Evolutionary conservation across 2,329 filamentous ascomycete species (phyloP).

Genomic region (Nigrograna mackinnonii): DNA sequence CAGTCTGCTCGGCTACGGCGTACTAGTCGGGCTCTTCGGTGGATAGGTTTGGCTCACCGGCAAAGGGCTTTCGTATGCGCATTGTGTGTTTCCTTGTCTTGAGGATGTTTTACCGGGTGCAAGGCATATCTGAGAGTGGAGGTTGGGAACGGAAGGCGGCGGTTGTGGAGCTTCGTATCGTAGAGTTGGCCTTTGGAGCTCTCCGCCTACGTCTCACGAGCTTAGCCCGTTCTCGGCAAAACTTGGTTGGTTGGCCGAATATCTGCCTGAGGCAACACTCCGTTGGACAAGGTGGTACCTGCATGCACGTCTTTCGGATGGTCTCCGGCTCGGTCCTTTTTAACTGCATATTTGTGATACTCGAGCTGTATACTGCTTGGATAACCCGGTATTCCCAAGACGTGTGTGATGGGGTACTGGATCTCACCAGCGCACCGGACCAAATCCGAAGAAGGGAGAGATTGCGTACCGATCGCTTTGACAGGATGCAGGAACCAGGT

Average conservation of each 20-base stretch:
- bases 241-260: not conserved
- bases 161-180: not conserved
- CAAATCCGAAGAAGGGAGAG: too few relatives aligned
- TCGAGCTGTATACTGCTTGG: too few relatives aligned
- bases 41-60: slow-evolving; percentile 78
- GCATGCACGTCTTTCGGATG: too few relatives aligned
- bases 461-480: too few relatives aligned
- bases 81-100: slow-evolving; percentile 49
- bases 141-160: not conserved
- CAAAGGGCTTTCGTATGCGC: slow-evolving; percentile 87
- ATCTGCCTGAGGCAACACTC: not conserved
- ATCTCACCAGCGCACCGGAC: too few relatives aligned
- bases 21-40: slow-evolving; percentile 5
- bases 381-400: too few relatives aligned
- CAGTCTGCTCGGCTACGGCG: slow-evolving; percentile 11
- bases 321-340: too few relatives aligned
- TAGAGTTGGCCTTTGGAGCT: not conserved
- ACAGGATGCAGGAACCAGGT: too few relatives aligned
- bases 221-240: slow-evolving; percentile 3
- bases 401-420: too few relatives aligned
- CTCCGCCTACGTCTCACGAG: not conserved
- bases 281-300: too few relatives aligned
- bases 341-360: too few relatives aligned
- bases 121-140: slow-evolving; percentile 1
- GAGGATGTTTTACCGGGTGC: slow-evolving; percentile 4